Evolutionary conservation across 2,329 filamentous ascomycete species (phyloP).

Genomic region (Aspergillus fumigatus): DNA sequence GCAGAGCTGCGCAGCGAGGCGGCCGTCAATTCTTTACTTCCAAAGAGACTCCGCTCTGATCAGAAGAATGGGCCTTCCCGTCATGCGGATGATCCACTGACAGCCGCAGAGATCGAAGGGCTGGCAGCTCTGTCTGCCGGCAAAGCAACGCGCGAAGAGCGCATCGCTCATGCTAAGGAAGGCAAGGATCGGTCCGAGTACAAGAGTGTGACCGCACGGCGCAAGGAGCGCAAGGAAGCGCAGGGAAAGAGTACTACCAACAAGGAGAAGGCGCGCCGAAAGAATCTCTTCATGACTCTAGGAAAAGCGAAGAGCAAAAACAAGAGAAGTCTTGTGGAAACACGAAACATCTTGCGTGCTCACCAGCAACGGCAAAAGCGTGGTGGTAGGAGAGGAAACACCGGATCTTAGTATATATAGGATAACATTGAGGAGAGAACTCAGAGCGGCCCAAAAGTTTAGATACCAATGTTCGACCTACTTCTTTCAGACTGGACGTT

Average conservation of each 20-base stretch:
- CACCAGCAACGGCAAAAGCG: conserved; percentile 80
- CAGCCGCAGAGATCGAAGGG: conserved; percentile 86
- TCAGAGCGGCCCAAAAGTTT: neutral
- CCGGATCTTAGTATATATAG: conserved; percentile 17
- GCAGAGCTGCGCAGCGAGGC: conserved; percentile 76
- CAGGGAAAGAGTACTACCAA: conserved; percentile 96
- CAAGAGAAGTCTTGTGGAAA: conserved; percentile 87
- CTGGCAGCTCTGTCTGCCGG: conserved; percentile 66
- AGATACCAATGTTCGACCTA: neutral
- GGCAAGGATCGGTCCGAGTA: conserved; percentile 75
- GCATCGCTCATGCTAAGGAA: conserved; percentile 74
- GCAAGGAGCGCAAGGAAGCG: conserved; percentile 79
- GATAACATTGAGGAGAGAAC: neutral
- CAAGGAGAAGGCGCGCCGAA: conserved; percentile 91
- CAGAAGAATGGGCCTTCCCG: conserved; percentile 48
- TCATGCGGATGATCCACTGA: conserved; percentile 82
- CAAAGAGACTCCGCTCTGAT: conserved; percentile 42
- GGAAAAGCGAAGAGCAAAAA: conserved; percentile 94
- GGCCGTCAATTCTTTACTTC: conserved; percentile 61
- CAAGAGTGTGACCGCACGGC: conserved; percentile 77
- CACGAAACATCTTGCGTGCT: conserved; percentile 70
- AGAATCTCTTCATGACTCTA: conserved; percentile 98
- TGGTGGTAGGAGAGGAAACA: conserved; percentile 76
- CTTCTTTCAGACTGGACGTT: neutral
- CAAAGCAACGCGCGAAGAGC: conserved; percentile 86